Percentiles rank a stretch among this genome's conserved stretches.
phyloP scores from a whole-genome alignment of 805 yeast species.

The Komagataella pastoris region DNA sequence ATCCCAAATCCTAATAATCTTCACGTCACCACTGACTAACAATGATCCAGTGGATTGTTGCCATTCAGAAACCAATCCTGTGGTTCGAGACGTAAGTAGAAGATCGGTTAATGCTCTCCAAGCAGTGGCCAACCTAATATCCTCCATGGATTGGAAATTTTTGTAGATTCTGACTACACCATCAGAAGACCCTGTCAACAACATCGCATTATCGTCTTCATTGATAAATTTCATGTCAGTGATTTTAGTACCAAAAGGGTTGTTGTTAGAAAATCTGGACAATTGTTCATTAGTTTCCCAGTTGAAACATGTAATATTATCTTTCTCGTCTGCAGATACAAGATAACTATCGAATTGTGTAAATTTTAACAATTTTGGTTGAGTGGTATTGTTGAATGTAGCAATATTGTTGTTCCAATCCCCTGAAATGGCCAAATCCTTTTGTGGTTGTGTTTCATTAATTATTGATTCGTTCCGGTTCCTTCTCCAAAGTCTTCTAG shows the following conservation, averaged over 20 bases:
- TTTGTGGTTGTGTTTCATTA: constrained; percentile 82
- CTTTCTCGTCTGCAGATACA: constrained; percentile 72
- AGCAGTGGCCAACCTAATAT: constrained; percentile 58
- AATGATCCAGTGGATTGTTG: constrained; percentile 90
- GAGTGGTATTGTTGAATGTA: constrained; percentile 57
- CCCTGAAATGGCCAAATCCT: constrained; percentile 69
- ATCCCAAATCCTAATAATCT: constrained; percentile 88
- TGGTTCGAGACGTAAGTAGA: constrained; percentile 63
- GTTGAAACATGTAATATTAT: constrained; percentile 76
- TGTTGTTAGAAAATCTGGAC: constrained; percentile 66
- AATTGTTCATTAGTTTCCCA: constrained; percentile 55
- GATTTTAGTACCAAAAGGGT: constrained; percentile 78
- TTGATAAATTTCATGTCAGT: constrained; percentile 79
- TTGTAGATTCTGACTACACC: constrained; percentile 86
- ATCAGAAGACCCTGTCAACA: constrained; percentile 84
- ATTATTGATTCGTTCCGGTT: constrained; percentile 80
- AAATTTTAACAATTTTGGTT: constrained; percentile 67
- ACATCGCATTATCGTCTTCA: constrained; percentile 82
- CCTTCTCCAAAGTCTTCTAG: constrained; percentile 76
- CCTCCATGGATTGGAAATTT: constrained; percentile 45
- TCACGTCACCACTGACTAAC: constrained; percentile 88
- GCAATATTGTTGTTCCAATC: constrained; percentile 64
- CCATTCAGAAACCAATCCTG: constrained; percentile 88
- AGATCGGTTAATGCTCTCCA: constrained; percentile 92
- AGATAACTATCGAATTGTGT: constrained; percentile 85